Evolutionary conservation across 2,329 filamentous ascomycete species (phyloP), one percentile per base, ranked within the genome.

Genomic region (Colletotrichum melonis): DNA sequence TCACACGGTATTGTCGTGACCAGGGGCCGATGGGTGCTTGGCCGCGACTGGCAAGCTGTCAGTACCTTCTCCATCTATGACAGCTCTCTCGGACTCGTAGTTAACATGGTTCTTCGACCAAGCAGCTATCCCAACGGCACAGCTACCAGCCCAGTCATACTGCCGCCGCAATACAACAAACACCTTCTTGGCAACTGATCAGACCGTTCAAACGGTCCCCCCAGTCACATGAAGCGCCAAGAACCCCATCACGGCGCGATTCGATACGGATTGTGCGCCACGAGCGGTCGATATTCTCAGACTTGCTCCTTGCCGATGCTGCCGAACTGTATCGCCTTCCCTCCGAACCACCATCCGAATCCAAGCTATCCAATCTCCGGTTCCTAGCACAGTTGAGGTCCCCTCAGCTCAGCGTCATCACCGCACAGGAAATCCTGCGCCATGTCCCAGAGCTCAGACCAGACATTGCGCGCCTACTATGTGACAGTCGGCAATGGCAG

Each of bases 391-490:
- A 14, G 28, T 19, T 59, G 1, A 32, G 32, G 0, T 46, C n/a
- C 5, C 12, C 26, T 32, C 28, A 63, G 22, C 60, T 71, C 12
- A 46, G 55, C 26, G 24, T 65, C 9, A 38, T 76, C 30, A 75
- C 66, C 19, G 67, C 69, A 11, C 69, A 76, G 54, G n/a, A 30
- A n/a, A 42, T 75, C 19, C 58, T 76, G 22, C 67, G 62, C 19
- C 2, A 38, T 4, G 38, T 19, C 12, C 42, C 59, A 11, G 19
- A 69, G 12, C 28, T 76, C 3, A 55, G 67, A 7, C 42, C 66
- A 14, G 55, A 49, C 11, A 26, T 76, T 12, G 22, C 24, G 42
- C 14, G 30, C 6, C 14, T 56, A 4, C 38, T 75, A 28, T 68
- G 42, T n/a, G 42, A 46, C 24, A 19, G 59, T 5, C 14, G 6